Base-by-base conservation (phyloP, 2,329 filamentous ascomycete species). In the Colletotrichum simmondsii region DNA sequence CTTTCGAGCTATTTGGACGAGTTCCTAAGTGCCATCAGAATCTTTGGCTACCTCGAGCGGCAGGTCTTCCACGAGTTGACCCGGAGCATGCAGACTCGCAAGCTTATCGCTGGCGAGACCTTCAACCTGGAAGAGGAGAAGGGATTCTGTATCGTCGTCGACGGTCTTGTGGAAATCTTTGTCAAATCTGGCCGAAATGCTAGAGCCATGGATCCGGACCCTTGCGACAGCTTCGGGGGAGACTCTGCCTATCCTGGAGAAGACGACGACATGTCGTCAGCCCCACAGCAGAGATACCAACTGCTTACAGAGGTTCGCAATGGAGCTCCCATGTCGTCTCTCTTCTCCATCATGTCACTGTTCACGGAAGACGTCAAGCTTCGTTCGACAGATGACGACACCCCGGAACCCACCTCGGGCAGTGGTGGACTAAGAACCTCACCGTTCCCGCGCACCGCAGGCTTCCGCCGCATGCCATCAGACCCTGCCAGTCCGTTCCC, bases 51-150 rank as follows among this genome's bases (percentile, higher is more conserved):
- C 80, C 87, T 99, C 56, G 97, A 99, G 81, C 91, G 97, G 30
- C 95, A 97, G 0, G 97, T 99, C 54, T 99, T 99, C 79, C 97
- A 99, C 79, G 97, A 99, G 83, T 89, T 99, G 77, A 99, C 97
- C 0, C 89, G 97, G 72, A 98, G 95, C 72, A 99, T 99, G 97
- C 97, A 99, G 85, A 99, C 97, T 24, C 89, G 95, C 77, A 98
- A 98, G 83, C 88, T 99, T 62, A 97, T 98, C 78, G 96, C 97
- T 5, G 97, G 97, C 35, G 97, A 99, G 83, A 99, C 97, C 0
- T 87, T 99, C 77, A 92, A 98, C 76, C 86, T 99, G 37, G 97
- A 99, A 83, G 97, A 99, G 80, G 97, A 99, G 79, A 98, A 99
- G 78, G 97, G 97, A 0, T 99, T 99, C 79, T 99, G 97, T 80